phyloP scores from a whole-genome alignment of 139 green algal species.

The Picochlorum sp. region DNA sequence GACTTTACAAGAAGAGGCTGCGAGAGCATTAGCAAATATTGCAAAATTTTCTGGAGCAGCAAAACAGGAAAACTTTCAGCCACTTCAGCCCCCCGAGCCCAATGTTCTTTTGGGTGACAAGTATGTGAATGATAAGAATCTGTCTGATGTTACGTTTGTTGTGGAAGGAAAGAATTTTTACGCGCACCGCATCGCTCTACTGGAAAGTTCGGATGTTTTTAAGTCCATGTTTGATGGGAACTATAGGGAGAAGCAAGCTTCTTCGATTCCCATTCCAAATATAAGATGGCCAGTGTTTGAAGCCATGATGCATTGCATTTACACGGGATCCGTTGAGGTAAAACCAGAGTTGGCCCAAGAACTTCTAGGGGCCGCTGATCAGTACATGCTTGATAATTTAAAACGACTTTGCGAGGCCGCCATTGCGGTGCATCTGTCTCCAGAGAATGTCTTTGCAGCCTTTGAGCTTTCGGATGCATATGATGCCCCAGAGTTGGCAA shows the following conservation, averaged over 20 bases:
- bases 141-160: constrained; percentile 89
- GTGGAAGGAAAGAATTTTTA: constrained; percentile 81
- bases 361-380: constrained; percentile 67
- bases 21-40: not conserved
- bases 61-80: not conserved
- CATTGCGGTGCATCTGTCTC: constrained; percentile 56
- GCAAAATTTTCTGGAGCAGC: constrained; percentile 3
- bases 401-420: constrained; percentile 85
- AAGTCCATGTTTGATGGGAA: constrained; percentile 86
- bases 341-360: constrained; percentile 51
- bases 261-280: constrained; percentile 87
- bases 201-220: constrained; percentile 84
- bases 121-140: constrained; percentile 84
- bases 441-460: constrained; percentile 64
- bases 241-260: constrained; percentile 75
- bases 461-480: constrained; percentile 79
- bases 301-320: constrained; percentile 86
- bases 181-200: constrained; percentile 83
- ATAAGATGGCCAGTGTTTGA: constrained; percentile 77
- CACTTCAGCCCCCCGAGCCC: constrained; percentile 17
- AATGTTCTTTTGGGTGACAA: constrained; percentile 58
- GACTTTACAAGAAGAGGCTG: constrained; percentile 9
- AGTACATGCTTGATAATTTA: constrained; percentile 92
- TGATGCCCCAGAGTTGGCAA: constrained; percentile 62
- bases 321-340: constrained; percentile 70